These are phyloP conservation scores for Puccinia polysora DNA, from an alignment of 1,284 basidiomycete species.

Conservation along the genomic window DNA sequence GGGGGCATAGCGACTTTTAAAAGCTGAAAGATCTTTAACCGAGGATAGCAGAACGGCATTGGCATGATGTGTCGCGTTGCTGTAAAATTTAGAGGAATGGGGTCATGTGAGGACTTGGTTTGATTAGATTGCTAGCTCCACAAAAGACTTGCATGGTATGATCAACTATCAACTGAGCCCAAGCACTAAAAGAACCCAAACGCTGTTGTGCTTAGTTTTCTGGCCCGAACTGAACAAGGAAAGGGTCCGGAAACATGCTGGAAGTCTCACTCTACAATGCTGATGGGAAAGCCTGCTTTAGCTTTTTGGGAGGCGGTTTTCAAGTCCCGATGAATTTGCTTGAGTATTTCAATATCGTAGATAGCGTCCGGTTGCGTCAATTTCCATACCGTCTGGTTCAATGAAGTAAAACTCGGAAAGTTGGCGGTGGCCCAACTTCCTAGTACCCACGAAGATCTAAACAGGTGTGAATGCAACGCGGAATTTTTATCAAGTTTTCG, in stretches of 20 bases:
- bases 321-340: slow-evolving; percentile 37
- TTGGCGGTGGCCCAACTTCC: slow-evolving; percentile 43
- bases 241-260: not conserved
- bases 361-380: slow-evolving; percentile 40
- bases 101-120: slow-evolving; percentile 12
- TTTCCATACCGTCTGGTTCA: slow-evolving; percentile 42
- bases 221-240: no score
- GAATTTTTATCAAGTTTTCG: no score
- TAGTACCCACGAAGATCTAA: slow-evolving; percentile 39
- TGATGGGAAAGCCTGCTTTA: slow-evolving; percentile 35
- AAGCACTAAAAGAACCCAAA: slow-evolving; percentile 16
- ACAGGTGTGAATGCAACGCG: no score
- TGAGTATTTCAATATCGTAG: slow-evolving; percentile 36
- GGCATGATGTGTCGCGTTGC: slow-evolving; percentile 36
- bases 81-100: slow-evolving; percentile 21
- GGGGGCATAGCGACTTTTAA: slow-evolving; percentile 38
- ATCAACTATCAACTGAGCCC: slow-evolving; percentile 43
- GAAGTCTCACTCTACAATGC: slow-evolving; percentile 39
- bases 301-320: slow-evolving; percentile 41
- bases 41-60: slow-evolving; percentile 38
- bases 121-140: slow-evolving; percentile 2
- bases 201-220: not conserved
- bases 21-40: slow-evolving; percentile 27
- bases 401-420: slow-evolving; percentile 38
- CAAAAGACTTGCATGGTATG: slow-evolving; percentile 42